A percentile compares a stretch with the other conserved stretches of the same genome.
phyloP scores from a whole-genome alignment of 805 yeast genomes.

The Nakazawaea holstii region DNA sequence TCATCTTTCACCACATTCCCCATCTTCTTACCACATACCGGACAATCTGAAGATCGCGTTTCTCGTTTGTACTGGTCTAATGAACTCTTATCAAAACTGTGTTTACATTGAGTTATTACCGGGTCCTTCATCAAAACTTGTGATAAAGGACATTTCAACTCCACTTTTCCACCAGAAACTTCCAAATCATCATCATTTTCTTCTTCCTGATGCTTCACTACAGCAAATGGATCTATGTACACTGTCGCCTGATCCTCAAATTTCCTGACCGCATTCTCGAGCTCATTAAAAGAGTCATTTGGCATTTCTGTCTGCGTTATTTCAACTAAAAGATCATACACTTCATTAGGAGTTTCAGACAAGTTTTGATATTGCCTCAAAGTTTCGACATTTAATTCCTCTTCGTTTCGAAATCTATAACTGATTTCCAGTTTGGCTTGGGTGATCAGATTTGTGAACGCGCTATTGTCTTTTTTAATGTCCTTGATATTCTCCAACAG shows the following conservation, averaged over 20 bases:
- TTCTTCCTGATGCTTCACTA: slow-evolving; percentile 23
- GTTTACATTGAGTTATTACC: slow-evolving; percentile 50
- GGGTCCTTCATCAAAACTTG: slow-evolving; percentile 48
- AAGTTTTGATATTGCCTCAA: slow-evolving; percentile 2
- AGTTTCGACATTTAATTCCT: slow-evolving; percentile 1
- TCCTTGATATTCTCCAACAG: background rate
- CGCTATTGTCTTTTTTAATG: background rate
- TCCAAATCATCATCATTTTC: slow-evolving; percentile 55
- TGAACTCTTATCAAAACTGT: slow-evolving; percentile 51
- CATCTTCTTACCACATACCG: slow-evolving; percentile 39
- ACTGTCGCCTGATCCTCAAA: background rate
- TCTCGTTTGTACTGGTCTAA: slow-evolving; percentile 29
- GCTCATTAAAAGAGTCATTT: background rate
- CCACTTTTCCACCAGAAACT: slow-evolving; percentile 67
- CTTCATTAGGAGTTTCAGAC: background rate
- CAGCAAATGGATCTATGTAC: slow-evolving; percentile 7
- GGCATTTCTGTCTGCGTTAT: background rate
- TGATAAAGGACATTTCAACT: slow-evolving; percentile 65
- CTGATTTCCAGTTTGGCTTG: slow-evolving; percentile 6
- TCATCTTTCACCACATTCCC: slow-evolving; percentile 35
- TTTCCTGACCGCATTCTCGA: background rate
- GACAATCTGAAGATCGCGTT: slow-evolving; percentile 37
- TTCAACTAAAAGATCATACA: background rate
- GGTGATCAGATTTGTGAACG: background rate
- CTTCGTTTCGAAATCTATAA: background rate